Base-by-base conservation (phyloP, 2,329 filamentous ascomycete genomes). In the Mycosphaerelloides madeirae region DNA sequence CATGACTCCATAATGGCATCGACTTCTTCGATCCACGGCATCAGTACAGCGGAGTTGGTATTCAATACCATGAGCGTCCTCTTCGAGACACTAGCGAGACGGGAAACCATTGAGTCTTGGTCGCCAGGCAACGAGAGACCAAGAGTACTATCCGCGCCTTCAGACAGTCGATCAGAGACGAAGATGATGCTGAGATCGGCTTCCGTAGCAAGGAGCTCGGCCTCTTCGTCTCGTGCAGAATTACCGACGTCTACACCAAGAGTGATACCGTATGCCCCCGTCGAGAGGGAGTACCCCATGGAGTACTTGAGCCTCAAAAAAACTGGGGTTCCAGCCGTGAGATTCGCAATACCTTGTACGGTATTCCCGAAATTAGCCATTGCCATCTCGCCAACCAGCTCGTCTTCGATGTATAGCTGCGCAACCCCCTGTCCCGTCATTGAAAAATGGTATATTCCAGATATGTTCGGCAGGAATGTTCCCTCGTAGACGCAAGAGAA, bases 1-100 rank as follows among this genome's bases (percentile, higher is more conserved):
- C 48, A 51, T 14, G 41, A 18, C 35, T 53, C 48, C 2, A 55
- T 15, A 3, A 55, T 35, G 6, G 50, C 46, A 19, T 48, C 40
- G 4, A 49, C 48, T 3, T 46, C 38, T 28, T 51, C 41, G 1
- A 46, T 28, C 45, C 50, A 53, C 3, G 52, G 52, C 46, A 51
- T 44, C 9, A 40, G 22, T n/a, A 48, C 25, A n/a, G 45, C 45
- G 1, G 45, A 48, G 20, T 44, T 41, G 2, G 45, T 41, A 18
- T 48, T 44, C 14, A 48, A 31, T 3, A 48, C 19, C 3, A 44
- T 31, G 6, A 44, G 1, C 3, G 44, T 44, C 18, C 41, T 35
- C 25, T 43, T 39, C 4, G 36, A 40, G 13, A 11, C 6, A 7
- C 12, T 13, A 2, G 45, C 41, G 20, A 48, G 29, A 12, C 37